These are phyloP conservation scores for Pyrrhoderma lamaoense DNA, from an alignment of 1,284 basidiomycete genomes.

Conservation along the genomic window DNA sequence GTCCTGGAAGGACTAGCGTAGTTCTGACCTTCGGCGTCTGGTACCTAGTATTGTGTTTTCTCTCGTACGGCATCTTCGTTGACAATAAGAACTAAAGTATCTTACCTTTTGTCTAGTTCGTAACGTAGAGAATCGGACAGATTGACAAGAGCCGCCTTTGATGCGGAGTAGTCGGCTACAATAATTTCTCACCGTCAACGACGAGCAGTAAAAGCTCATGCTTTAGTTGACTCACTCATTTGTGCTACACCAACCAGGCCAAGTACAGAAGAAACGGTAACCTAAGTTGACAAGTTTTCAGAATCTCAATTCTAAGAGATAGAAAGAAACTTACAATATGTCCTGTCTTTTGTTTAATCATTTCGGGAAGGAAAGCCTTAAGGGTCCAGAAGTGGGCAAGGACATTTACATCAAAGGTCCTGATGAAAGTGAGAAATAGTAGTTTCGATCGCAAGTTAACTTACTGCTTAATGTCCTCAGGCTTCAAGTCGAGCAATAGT, in stretches of 20 bases:
- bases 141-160: slow-evolving; percentile 75
- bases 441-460: slow-evolving; percentile 24
- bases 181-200: slow-evolving; percentile 14
- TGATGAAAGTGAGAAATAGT: slow-evolving; percentile 28
- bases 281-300: slow-evolving; percentile 31
- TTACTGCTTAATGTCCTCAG: slow-evolving; percentile 76
- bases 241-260: slow-evolving; percentile 71
- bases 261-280: slow-evolving; percentile 78
- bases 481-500: slow-evolving; percentile 68
- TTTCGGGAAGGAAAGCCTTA: slow-evolving; percentile 88
- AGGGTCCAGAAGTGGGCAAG: slow-evolving; percentile 86
- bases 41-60: slow-evolving; percentile 43
- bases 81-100: slow-evolving; percentile 16
- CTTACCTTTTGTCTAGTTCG: slow-evolving; percentile 75
- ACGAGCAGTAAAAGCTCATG: not conserved
- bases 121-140: slow-evolving; percentile 76
- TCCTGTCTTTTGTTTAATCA: slow-evolving; percentile 71
- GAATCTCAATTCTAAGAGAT: slow-evolving; percentile 9
- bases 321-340: slow-evolving; percentile 64
- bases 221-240: slow-evolving; percentile 53
- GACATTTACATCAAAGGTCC: slow-evolving; percentile 87
- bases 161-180: slow-evolving; percentile 82
- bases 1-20: slow-evolving; percentile 73
- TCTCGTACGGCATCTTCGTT: slow-evolving; percentile 12
- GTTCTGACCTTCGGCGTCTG: slow-evolving; percentile 69